These are phyloP conservation scores for Xerophyta viscosa DNA, from an alignment of 106 monocot species.

Conservation along the genomic window DNA sequence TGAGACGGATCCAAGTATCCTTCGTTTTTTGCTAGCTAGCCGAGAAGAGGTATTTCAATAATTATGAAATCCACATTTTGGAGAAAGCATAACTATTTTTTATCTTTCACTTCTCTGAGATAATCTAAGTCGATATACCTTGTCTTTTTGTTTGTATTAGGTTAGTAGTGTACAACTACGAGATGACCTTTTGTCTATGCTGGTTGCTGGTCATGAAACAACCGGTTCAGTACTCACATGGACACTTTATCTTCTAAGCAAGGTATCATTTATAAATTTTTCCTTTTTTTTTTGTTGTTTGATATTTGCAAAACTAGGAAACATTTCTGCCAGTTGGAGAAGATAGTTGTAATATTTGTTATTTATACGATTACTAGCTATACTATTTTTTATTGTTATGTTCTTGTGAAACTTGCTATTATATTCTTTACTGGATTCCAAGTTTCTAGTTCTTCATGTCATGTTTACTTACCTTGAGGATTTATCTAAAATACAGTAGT, in stretches of 20 bases:
- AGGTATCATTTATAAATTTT: slow-evolving; percentile 36
- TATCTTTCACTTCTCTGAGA: no score
- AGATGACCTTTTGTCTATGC: slow-evolving; percentile 93
- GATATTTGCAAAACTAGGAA: neutral
- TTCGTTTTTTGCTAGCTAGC: slow-evolving; percentile 90
- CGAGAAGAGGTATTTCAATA: slow-evolving; percentile 75
- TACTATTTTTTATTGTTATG: no score
- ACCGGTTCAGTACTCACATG: slow-evolving; percentile 96
- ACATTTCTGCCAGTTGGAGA: no score
- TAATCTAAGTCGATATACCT: no score
- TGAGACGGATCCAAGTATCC: slow-evolving; percentile 93
- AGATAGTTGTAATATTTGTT: no score
- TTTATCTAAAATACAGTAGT: no score
- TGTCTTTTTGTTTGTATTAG: slow-evolving; percentile 30
- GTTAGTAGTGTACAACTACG: slow-evolving; percentile 83
- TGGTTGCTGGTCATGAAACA: slow-evolving; percentile 98
- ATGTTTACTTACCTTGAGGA: no score
- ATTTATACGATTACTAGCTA: no score
- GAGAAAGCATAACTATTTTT: no score
- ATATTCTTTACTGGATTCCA: no score
- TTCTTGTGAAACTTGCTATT: no score
- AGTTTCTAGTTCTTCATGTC: neutral
- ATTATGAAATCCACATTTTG: neutral
- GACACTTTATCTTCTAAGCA: slow-evolving; percentile 92
- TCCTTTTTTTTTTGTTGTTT: neutral